Base-by-base conservation (phyloP, 2,329 filamentous ascomycete genomes). In the Neospermospora avenae region DNA sequence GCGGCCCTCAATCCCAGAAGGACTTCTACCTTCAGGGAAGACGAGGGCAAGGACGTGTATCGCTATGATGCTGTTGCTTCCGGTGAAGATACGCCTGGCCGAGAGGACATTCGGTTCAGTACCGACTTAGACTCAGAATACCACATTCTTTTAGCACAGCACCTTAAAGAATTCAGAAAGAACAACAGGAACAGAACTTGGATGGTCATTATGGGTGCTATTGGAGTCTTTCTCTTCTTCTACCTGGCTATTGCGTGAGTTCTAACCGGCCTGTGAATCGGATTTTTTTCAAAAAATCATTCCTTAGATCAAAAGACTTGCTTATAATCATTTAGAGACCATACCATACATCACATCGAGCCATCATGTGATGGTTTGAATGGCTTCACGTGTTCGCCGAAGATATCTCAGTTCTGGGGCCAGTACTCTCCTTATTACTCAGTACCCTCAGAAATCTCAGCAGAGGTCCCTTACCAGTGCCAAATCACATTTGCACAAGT, bases 391-490 rank as follows among this genome's bases (percentile, higher is more conserved):
- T 74, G 72, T 57, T 60, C 66, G 57, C 66, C 69, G 25, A 61
- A 67, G 44, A 71, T 74, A 37, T 71, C 71, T 49, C 71, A 68
- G 20, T 69, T 60, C 58, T 96, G 91, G 91, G 93, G 92, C 58
- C 91, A 93, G 73, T 96, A 96, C 74, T 89, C 91, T 18, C 90
- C 92, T 1, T 96, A 86, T 76, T 96, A 90, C 75, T 82, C 87
- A 0, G 87, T 93, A 0, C 81, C 86, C 6, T 91, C 88, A 1
- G 78, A 83, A 2, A 83, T 91, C 54, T 77, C 84, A 80, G 6
- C 77, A 78, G 7, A 76, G 8, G 46, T 88, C 0, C 92, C 91
- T 0, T 66, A 77, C 0, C 79, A 78, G n/a, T 97, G 93, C 75
- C 77, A 82, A 13, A 77, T 93, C 67, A 93, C 87, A 2, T 93